phyloP scores from a whole-genome alignment of 2,329 filamentous ascomycete species.

The Aschersonia sp. region DNA sequence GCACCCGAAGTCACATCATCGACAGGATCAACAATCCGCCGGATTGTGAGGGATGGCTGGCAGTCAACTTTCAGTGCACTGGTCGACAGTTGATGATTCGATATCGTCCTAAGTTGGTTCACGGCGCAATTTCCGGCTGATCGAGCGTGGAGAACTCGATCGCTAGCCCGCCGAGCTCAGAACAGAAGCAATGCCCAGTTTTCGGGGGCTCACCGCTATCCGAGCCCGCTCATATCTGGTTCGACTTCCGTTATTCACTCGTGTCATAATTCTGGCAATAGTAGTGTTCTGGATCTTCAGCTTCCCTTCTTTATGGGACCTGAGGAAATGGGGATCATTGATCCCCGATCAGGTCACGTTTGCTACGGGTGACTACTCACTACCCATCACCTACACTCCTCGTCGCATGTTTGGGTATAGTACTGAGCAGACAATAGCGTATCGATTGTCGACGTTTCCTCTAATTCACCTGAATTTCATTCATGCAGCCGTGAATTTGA shows the following conservation, averaged over 20 bases:
- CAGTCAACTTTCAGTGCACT: not conserved
- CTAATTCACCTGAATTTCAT: constrained; percentile 71
- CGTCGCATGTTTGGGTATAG: not conserved
- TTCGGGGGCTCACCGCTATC: constrained; percentile 45
- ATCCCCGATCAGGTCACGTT: constrained; percentile 64
- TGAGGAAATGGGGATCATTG: constrained; percentile 65
- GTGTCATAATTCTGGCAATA: constrained; percentile 52
- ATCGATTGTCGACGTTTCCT: constrained; percentile 84
- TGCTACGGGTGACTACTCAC: constrained; percentile 40
- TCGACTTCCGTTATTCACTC: constrained; percentile 78
- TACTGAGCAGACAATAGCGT: constrained; percentile 40
- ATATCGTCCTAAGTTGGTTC: not conserved
- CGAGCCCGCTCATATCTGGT: constrained; percentile 69
- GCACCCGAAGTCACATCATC: too few relatives aligned
- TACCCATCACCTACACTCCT: not conserved
- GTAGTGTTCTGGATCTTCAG: constrained; percentile 47
- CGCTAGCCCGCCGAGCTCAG: not conserved
- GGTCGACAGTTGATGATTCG: too few relatives aligned
- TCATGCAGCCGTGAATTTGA: constrained; percentile 64
- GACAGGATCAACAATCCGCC: not conserved
- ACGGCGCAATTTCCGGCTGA: not conserved
- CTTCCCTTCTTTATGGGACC: constrained; percentile 54
- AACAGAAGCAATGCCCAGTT: constrained; percentile 5
- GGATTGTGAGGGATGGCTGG: not conserved
- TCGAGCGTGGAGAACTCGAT: not conserved